These are phyloP conservation scores for Serpula lacrymans DNA, from an alignment of 768 basidiomycete species.

Conservation along the genomic window DNA sequence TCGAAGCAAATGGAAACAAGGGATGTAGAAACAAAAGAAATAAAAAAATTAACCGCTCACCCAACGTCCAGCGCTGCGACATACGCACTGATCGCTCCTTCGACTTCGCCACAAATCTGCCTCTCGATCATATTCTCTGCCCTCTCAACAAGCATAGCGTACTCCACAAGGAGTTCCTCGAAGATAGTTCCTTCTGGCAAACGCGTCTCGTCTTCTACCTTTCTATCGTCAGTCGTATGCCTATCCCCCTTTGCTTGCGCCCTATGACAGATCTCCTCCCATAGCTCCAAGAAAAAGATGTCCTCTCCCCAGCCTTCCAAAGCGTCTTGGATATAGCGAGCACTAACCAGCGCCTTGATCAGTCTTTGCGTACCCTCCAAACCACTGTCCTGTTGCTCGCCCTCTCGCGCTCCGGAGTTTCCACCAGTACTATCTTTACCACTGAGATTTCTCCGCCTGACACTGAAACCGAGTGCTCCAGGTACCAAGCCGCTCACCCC, in stretches of 20 bases:
- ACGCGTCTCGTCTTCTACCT: slow-evolving; percentile 26
- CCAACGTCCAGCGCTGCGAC: slow-evolving; percentile 49
- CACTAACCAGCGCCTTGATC: slow-evolving; percentile 83
- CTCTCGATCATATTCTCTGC: slow-evolving; percentile 87
- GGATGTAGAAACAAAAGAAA: neutral
- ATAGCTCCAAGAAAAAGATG: slow-evolving; percentile 87
- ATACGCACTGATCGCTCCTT: slow-evolving; percentile 70
- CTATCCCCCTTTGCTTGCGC: slow-evolving; percentile 47
- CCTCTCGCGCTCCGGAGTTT: slow-evolving; percentile 33
- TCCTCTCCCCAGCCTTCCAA: slow-evolving; percentile 90
- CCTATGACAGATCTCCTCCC: slow-evolving; percentile 70
- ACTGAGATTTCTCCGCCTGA: too few relatives aligned
- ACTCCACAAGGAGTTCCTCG: slow-evolving; percentile 67
- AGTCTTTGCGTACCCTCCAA: slow-evolving; percentile 80
- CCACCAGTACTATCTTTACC: slow-evolving; percentile 38
- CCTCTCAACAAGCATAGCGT: slow-evolving; percentile 55
- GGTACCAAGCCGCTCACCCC: slow-evolving; percentile 92
- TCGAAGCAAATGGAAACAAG: neutral
- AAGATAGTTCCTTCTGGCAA: slow-evolving; percentile 70
- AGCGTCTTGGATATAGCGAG: slow-evolving; percentile 63
- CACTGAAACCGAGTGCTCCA: slow-evolving; percentile 77
- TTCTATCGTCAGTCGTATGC: too few relatives aligned
- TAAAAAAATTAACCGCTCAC: slow-evolving; percentile 26
- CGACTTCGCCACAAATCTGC: slow-evolving; percentile 80
- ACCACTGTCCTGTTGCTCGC: slow-evolving; percentile 54